Evolutionary conservation across 2,329 filamentous ascomycete genomes (phyloP).

Genomic region (Xylaria sp.): DNA sequence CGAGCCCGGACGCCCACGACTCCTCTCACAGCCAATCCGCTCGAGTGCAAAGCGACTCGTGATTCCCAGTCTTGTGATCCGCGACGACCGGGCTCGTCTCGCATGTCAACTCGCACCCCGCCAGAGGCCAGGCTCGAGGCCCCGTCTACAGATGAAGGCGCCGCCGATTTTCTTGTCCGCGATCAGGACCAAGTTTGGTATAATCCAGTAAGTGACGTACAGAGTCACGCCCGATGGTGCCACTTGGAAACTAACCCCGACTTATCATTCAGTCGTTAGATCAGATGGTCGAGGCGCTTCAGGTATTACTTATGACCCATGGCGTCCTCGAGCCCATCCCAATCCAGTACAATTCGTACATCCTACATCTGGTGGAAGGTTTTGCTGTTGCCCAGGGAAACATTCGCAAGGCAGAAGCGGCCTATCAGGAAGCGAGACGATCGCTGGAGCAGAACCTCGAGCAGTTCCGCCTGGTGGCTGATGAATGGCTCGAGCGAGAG

Average conservation of each 20-base stretch:
- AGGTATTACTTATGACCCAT: slow-evolving; percentile 55
- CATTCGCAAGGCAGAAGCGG: slow-evolving; percentile 45
- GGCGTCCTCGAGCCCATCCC: slow-evolving; percentile 52
- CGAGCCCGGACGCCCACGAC: slow-evolving; percentile 42
- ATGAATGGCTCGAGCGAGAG: slow-evolving; percentile 56
- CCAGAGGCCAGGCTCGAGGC: slow-evolving; percentile 26
- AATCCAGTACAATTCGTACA: slow-evolving; percentile 56
- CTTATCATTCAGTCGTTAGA: slow-evolving; percentile 47
- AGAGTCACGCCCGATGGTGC: neutral
- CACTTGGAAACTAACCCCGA: slow-evolving; percentile 3
- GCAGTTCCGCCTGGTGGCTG: slow-evolving; percentile 52
- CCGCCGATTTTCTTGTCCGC: slow-evolving; percentile 38
- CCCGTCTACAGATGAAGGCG: slow-evolving; percentile 13
- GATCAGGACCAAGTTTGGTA: slow-evolving; percentile 50
- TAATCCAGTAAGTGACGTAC: slow-evolving; percentile 48
- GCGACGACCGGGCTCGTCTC: slow-evolving; percentile 35
- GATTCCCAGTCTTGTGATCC: slow-evolving; percentile 24
- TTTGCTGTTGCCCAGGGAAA: slow-evolving; percentile 51
- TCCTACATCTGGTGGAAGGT: slow-evolving; percentile 55
- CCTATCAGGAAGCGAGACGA: slow-evolving; percentile 47
- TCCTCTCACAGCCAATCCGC: slow-evolving; percentile 33
- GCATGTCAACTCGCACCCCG: slow-evolving; percentile 43
- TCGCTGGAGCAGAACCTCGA: slow-evolving; percentile 50
- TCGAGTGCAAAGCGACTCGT: slow-evolving; percentile 29
- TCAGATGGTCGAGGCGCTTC: slow-evolving; percentile 59